A percentile compares a stretch with the other conserved stretches of the same genome.
These are phyloP conservation scores for Ascomycota sp. DNA, from an alignment of 2,329 filamentous ascomycete species.

Conservation along the genomic window DNA sequence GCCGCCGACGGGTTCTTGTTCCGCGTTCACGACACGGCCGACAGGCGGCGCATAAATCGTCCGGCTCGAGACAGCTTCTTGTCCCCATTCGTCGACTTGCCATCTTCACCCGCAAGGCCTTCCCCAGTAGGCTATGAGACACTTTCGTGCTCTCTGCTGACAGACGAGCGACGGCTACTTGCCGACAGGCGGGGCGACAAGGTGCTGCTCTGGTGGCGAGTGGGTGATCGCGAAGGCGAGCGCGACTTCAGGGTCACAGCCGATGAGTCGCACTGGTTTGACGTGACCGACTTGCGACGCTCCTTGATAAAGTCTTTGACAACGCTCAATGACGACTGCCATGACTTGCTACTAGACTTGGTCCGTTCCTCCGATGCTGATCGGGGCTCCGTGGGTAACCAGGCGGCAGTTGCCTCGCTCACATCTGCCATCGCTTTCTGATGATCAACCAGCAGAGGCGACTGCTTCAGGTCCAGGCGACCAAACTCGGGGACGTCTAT, in stretches of 20 bases:
- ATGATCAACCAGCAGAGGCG: conserved; percentile 37
- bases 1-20: conserved; percentile 22
- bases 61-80: conserved; percentile 30
- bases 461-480: conserved; percentile 34
- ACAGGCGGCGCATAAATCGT: conserved; percentile 38
- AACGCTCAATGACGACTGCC: conserved; percentile 37
- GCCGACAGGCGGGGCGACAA: conserved; percentile 42
- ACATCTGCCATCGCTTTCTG: conserved; percentile 15
- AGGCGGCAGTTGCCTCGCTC: conserved; percentile 7
- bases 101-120: conserved; percentile 26
- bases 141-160: conserved; percentile 20
- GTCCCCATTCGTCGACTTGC: conserved; percentile 18
- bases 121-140: conserved; percentile 21
- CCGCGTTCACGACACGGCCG: conserved; percentile 26
- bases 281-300: conserved; percentile 28
- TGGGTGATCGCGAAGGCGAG: conserved; percentile 27
- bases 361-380: conserved; percentile 15
- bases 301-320: conserved; percentile 43
- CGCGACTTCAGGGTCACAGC: conserved; percentile 12
- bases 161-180: conserved; percentile 36
- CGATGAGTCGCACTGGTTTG: conserved; percentile 27
- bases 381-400: conserved; percentile 17
- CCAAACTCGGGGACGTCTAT: conserved; percentile 22
- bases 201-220: conserved; percentile 19
- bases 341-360: conserved; percentile 19